Evolutionary conservation across 257 asterid genomes (phyloP), one percentile per base, ranked within the genome.

Genomic region (Solanum chaucha): DNA sequence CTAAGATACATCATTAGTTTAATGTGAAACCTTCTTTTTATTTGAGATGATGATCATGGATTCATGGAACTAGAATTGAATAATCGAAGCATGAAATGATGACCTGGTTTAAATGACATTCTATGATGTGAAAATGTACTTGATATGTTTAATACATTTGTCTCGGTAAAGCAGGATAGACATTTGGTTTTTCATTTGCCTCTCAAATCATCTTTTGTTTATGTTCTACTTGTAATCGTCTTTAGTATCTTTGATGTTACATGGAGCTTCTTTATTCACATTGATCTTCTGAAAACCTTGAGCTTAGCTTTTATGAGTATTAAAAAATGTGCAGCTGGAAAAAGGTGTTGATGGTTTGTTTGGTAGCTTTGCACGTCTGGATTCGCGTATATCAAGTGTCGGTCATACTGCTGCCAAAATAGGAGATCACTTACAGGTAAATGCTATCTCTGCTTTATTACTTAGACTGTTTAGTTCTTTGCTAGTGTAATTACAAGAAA

Each of bases 351-450:
- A 97, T 91, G 99, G 98, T 90, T 93, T 97, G 92, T 97, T 97
- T 91, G 94, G 89, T 87, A 97, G 99, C 92, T 97, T 97, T 84
- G 96, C 98, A 48, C 92, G 99, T 93, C 88, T 97, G 90, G 99
- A 97, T 95, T 92, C 97, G 4, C 99, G 99, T 34, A 97, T 97
- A 90, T 97, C 99, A 38, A 94, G 99, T 91, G 99, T 96, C 86
- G 99, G 99, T 38, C 99, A 97, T 93, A 97, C 99, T 87, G 99
- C 99, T 75, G 99, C 99, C 61, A 97, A 97, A 94, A 97, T 97
- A 24, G 99, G 99, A 55, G 99, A 97, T 91, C 99, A 95, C 90
- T 91, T 97, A 83, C 99, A 96, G 98, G 99, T 97, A 46, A 80
- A 28, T 48, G 15, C 6, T 28, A 48, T 28, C 28, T 28, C 28